Evolutionary conservation across 2,329 filamentous ascomycete genomes (phyloP).

Genomic region (Beauveria pseudobassiana): DNA sequence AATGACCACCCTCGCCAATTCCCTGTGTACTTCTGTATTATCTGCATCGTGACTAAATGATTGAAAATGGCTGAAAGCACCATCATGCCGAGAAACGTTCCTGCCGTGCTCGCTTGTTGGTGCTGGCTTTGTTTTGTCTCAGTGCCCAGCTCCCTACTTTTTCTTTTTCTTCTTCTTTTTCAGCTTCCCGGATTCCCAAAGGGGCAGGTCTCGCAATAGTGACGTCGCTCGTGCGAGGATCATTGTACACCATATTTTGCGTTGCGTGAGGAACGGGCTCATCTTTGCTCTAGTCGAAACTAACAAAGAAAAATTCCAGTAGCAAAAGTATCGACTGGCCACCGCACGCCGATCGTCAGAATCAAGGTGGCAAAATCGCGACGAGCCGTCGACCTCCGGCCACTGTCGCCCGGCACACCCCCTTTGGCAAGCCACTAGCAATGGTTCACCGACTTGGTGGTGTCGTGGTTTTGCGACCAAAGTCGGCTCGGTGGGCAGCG

Average conservation of each 20-base stretch:
- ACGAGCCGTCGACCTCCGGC: not conserved
- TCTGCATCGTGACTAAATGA: not conserved
- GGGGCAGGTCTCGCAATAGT: not conserved
- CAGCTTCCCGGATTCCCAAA: constrained; percentile 6
- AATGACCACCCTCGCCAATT: not conserved
- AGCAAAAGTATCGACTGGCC: not conserved
- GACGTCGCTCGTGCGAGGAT: not conserved
- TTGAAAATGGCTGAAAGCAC: not conserved
- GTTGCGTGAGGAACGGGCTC: not conserved
- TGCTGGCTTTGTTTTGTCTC: not conserved
- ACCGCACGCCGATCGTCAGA: not conserved
- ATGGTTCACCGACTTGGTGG: constrained; percentile 1
- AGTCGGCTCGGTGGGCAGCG: not conserved
- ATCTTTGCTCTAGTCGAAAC: not conserved
- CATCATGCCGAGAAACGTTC: not conserved
- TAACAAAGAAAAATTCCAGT: not conserved
- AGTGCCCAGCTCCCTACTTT: not conserved
- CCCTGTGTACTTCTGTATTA: not conserved
- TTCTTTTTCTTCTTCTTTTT: not conserved
- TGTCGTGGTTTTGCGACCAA: not conserved
- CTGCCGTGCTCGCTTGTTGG: not conserved
- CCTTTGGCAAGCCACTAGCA: not conserved
- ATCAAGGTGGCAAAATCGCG: not conserved
- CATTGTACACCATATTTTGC: not conserved
- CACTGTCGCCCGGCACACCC: not conserved